These are phyloP conservation scores for Pseudonitzschia multistriata DNA, from an alignment of 108 stramenopile species.

Conservation along the genomic window DNA sequence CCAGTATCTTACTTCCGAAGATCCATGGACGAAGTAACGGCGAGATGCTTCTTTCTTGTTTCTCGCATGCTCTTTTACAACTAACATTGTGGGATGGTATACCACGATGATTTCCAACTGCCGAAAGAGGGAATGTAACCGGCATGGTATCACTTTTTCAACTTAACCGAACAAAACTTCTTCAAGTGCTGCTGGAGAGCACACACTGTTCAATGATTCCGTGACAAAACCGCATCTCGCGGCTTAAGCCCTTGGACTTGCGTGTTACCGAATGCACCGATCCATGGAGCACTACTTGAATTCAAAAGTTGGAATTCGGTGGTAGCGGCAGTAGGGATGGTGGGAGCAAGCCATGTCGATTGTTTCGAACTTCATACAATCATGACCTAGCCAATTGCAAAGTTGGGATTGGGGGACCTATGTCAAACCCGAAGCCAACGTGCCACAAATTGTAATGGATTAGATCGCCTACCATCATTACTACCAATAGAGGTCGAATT, in stretches of 20 bases:
- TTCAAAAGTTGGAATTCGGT: conserved; percentile 18
- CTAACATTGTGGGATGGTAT: too few species aligned
- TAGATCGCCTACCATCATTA: background rate
- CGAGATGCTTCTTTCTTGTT: too few species aligned
- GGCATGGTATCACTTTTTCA: too few species aligned
- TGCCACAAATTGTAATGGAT: background rate
- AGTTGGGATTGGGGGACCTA: conserved; percentile 34
- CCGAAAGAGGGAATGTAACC: too few species aligned
- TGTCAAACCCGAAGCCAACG: conserved; percentile 22
- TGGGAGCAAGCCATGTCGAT: background rate
- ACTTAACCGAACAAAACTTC: background rate
- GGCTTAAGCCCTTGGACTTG: conserved; percentile 29
- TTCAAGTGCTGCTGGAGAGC: conserved; percentile 29
- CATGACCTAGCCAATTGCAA: conserved; percentile 24
- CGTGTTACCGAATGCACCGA: conserved; percentile 13
- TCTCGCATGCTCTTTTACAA: too few species aligned
- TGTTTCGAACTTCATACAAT: conserved; percentile 30
- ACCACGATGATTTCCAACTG: too few species aligned
- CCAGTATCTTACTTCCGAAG: too few species aligned
- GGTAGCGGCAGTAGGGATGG: background rate
- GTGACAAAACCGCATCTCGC: conserved; percentile 10
- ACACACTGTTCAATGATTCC: conserved; percentile 12
- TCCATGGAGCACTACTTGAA: conserved; percentile 13
- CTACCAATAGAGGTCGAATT: background rate
- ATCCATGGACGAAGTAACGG: too few species aligned